phyloP scores from a whole-genome alignment of 208 protist species.

The Kentomonas sorsogonicus region DNA sequence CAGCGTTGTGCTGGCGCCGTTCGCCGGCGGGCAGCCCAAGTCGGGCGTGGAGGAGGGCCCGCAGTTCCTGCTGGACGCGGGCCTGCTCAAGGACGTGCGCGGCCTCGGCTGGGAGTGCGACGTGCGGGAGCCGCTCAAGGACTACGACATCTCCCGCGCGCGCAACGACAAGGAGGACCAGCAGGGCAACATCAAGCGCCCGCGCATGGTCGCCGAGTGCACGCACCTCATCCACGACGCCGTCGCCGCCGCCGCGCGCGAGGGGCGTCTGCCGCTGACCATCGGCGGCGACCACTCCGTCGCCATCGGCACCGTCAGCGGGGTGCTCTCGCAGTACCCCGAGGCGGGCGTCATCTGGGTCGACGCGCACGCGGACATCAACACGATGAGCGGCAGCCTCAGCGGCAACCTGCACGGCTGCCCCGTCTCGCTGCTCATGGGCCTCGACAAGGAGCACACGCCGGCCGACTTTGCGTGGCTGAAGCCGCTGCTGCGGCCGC shows the following conservation, averaged over 20 bases:
- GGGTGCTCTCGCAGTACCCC: constrained; percentile 31
- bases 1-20: constrained; percentile 40
- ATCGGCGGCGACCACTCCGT: constrained; percentile 42
- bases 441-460: constrained; percentile 37
- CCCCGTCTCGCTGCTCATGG: constrained; percentile 53
- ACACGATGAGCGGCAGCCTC: constrained; percentile 39
- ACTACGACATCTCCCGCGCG: constrained; percentile 25
- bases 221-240: constrained; percentile 31
- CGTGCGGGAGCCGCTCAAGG: constrained; percentile 24
- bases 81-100: constrained; percentile 33
- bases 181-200: constrained; percentile 26
- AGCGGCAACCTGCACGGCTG: constrained; percentile 77
- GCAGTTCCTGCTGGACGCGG: constrained; percentile 30
- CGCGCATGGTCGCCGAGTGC: constrained; percentile 25
- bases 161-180: constrained; percentile 20
- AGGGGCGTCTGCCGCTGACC: constrained; percentile 35
- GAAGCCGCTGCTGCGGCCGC: constrained; percentile 32
- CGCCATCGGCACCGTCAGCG: constrained; percentile 41
- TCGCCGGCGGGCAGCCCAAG: constrained; percentile 37
- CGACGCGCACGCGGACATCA: constrained; percentile 79
- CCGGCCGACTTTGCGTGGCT: constrained; percentile 31
- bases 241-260: constrained; percentile 29
- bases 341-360: constrained; percentile 67
- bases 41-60: constrained; percentile 41
- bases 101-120: constrained; percentile 33